Conservation (phyloP, 176 grass and related monocot genomes). For the Canna indica region DNA sequence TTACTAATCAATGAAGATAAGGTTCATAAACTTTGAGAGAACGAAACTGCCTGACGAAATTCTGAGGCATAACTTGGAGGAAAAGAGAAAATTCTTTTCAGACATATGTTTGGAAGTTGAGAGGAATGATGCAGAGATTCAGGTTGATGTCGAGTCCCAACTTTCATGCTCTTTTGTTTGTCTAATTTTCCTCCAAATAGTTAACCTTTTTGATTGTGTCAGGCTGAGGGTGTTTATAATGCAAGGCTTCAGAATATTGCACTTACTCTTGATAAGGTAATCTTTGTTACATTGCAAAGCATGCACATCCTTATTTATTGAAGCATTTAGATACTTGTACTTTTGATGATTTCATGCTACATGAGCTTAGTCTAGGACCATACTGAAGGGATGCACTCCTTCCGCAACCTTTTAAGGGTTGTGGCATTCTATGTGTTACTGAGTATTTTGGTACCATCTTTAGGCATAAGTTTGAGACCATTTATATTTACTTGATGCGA, state of each 20-base stretch:
- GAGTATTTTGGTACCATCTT: background rate
- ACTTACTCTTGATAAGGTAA: slow-evolving; percentile 94
- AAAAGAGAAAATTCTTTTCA: slow-evolving; percentile 82
- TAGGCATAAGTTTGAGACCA: background rate
- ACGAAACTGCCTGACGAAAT: slow-evolving; percentile 85
- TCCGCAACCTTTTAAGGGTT: background rate
- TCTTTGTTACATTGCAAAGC: background rate
- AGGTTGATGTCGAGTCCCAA: slow-evolving; percentile 34
- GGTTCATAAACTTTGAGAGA: slow-evolving; percentile 92
- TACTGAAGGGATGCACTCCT: background rate
- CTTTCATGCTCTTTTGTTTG: slow-evolving; percentile 15
- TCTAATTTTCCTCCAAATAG: background rate
- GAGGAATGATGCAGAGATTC: slow-evolving; percentile 83
- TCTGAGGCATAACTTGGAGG: slow-evolving; percentile 74
- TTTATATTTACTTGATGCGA: background rate
- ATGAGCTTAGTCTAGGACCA: background rate
- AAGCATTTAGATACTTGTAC: background rate
- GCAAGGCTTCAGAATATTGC: slow-evolving; percentile 88
- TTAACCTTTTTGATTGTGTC: slow-evolving; percentile 7
- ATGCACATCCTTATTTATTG: background rate
- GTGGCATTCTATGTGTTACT: no score
- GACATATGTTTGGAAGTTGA: slow-evolving; percentile 81
- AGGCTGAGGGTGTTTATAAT: slow-evolving; percentile 95
- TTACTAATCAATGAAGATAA: slow-evolving; percentile 58
- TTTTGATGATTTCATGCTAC: background rate